Evolutionary conservation across 441 rosid genomes (phyloP), one percentile per base, ranked within the genome.

Genomic region (Erodium trifolium): DNA sequence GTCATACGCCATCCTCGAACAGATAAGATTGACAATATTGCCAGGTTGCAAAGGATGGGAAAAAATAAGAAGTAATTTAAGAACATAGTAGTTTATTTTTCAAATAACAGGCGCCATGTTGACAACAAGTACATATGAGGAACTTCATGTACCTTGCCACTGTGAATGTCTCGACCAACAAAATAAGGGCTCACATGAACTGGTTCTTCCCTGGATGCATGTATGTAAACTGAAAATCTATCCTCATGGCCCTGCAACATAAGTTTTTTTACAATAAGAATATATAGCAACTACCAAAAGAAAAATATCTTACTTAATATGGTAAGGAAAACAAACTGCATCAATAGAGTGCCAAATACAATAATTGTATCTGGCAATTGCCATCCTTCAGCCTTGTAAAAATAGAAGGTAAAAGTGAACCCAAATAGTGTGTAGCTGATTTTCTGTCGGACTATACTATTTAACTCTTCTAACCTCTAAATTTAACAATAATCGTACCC

Each of bases 181-280:
- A 88, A 88, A 77, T 84, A 84, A 66, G 53, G 81, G 75, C 93
- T 88, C 5, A 67, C 70, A 62, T 83, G 93, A 49, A 79, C 72
- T 66, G 89, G 82, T 67, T 37, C 82, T 70, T 77, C 87, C 79
- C 74, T 86, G 31, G 93, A 88, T n/a, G 93, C 85, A 41, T 88
- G 93, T 41, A 86, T 84, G 77, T 80, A 88, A 71, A 88, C 82
- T 29, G 88, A 70, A 73, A 77, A 86, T 66, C 84, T 88, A 74
- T 64, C 83, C 71, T 84, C 90, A 76, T 88, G 86, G 49, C 93
- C 93, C 93, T 88, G 41, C 41, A 37, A 4, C 27, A 23, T 23
- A 23, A 23, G 2, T 4, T 37, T 37, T 37, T 37, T 4, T 37
- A 37, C 8, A 37, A 37, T 37, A 37, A 37, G 41, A 3, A 7